Conservation (phyloP, 495 filamentous ascomycete species). For the Elasticomyces elasticus region DNA sequence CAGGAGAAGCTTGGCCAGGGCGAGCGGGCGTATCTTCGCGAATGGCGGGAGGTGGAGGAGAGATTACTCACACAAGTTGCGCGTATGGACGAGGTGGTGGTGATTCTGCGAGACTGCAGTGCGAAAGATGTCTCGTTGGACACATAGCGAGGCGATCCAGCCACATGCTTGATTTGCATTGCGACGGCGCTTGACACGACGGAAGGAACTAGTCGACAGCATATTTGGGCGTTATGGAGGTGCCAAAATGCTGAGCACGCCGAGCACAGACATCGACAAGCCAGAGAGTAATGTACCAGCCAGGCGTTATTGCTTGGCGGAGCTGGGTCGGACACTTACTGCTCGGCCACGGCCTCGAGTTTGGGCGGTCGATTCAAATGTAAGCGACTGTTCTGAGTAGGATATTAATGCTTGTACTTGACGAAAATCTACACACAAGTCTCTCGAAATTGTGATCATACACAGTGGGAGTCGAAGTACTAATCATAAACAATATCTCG, state of each 20-base stretch:
- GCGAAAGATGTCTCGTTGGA: not conserved
- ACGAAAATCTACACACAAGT: no score
- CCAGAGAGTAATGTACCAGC: not conserved
- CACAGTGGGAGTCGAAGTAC: no score
- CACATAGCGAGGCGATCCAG: not conserved
- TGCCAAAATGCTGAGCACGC: no score
- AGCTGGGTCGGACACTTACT: not conserved
- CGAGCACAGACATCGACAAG: no score
- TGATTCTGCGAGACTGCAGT: conserved; percentile 65
- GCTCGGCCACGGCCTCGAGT: conserved; percentile 3
- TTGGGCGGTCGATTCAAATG: not conserved
- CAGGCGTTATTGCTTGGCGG: not conserved
- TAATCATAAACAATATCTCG: no score
- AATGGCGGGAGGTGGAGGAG: conserved; percentile 64
- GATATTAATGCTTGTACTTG: not conserved
- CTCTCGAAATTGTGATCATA: no score
- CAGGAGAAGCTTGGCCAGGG: conserved; percentile 60
- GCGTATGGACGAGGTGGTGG: conserved; percentile 75
- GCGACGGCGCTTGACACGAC: not conserved
- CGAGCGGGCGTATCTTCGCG: conserved; percentile 55
- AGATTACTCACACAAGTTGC: conserved; percentile 64
- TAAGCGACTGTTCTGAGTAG: not conserved
- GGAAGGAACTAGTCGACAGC: not conserved
- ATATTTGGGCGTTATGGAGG: not conserved
- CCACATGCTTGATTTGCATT: not conserved